Evolutionary conservation across 1,139 yeast species (phyloP), one percentile per base, ranked within the genome.

Genomic region (Lodderomyces margitis): DNA sequence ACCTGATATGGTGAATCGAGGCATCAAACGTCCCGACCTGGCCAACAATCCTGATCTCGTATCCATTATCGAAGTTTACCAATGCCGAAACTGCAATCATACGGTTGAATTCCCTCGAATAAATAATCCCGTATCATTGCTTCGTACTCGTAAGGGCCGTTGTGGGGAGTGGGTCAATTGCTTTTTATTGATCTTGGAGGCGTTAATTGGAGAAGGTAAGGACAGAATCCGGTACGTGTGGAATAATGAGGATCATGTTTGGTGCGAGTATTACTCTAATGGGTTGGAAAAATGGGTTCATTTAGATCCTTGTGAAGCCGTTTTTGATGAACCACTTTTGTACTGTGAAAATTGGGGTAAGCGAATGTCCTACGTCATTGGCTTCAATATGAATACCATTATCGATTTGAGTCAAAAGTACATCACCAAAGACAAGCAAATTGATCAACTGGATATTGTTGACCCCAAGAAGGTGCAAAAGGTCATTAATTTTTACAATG

Each of bases 131-230:
- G 66, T 66, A 0, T 78, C 78, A 46, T 63, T 92, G 27, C 59
- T 89, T 14, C 65, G 74, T 20, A 78, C 84, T 0, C 66, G 88
- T 32, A 58, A 60, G 25, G 98, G 98, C 0, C 68, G 98, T 36
- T 91, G 98, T 63, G 98, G 98, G 2, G 98, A 91, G 59, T 91
- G 95, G 95, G 94, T 91, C 43, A 86, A 87, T 54, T 78, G 94
- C 49, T 89, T 91, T 56, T 74, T 87, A 41, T 66, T 88, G 34
- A 63, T 89, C 3, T 64, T 91, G 45, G 72, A 81, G 33, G 81
- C 95, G 0, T 62, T 89, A 30, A 46, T 71, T 36, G 53, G 52
- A 5, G 46, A 42, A 10, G 47, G 58, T 5, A 88, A 85, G 1
- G 64, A 81, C 6, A 68, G 77, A 30, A 70, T 75, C 0, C 64